Evolutionary conservation across 2,329 filamentous ascomycete genomes (phyloP).

Genomic region (Fusarium sp.): DNA sequence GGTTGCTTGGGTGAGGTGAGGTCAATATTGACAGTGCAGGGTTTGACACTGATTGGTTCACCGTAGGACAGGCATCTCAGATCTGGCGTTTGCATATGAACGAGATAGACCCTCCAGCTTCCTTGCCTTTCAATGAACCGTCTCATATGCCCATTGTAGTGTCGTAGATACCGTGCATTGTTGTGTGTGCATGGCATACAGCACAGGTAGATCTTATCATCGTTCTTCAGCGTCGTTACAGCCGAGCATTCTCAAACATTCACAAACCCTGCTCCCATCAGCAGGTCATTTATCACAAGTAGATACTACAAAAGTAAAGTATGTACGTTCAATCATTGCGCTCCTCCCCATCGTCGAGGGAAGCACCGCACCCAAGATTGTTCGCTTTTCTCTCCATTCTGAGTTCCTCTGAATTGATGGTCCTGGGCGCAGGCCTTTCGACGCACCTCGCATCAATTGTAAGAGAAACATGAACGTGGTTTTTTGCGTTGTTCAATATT

Average conservation of each 20-base stretch:
- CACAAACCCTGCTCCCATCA: neutral
- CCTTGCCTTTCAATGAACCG: neutral
- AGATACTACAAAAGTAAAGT: slow-evolving; percentile 14
- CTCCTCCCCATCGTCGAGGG: slow-evolving; percentile 61
- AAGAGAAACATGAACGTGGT: slow-evolving; percentile 54
- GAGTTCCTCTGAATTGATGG: slow-evolving; percentile 56
- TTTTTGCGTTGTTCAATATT: slow-evolving; percentile 60
- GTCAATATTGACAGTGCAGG: neutral
- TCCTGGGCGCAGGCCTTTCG: slow-evolving; percentile 55
- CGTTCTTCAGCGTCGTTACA: neutral
- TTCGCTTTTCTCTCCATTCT: slow-evolving; percentile 65
- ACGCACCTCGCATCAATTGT: slow-evolving; percentile 59
- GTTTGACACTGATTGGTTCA: neutral
- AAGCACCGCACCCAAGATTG: slow-evolving; percentile 70
- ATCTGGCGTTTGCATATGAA: too few species aligned
- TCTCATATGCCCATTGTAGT: too few species aligned
- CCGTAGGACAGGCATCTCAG: neutral
- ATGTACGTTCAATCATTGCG: slow-evolving; percentile 70
- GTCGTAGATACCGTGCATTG: neutral
- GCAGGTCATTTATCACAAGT: slow-evolving; percentile 6
- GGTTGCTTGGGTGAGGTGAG: neutral
- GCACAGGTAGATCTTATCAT: neutral
- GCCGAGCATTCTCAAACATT: neutral
- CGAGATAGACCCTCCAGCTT: neutral
- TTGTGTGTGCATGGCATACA: neutral